Evolutionary conservation across 2,329 filamentous ascomycete species (phyloP), one percentile per base, ranked within the genome.

Genomic region (Fusarium tupiense): DNA sequence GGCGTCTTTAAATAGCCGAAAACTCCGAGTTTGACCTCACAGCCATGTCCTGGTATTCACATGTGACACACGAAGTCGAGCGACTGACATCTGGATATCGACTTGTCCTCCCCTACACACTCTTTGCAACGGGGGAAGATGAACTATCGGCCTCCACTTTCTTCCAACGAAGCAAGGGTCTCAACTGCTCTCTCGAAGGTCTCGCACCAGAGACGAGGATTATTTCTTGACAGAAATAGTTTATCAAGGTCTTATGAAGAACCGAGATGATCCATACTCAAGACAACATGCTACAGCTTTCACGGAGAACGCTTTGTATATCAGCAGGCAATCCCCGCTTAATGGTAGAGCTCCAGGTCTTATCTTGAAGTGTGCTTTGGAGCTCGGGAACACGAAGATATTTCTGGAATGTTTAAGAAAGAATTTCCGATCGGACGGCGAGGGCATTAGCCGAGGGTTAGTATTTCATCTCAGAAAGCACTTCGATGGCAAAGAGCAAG

Each of bases 91-190:
- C 58, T 37, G 72, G 71, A 5, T 46, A 72, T 44, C 64, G 71
- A 4, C 58, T 73, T n/a, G 53, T 74, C 4, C 67, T 74, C n/a
- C 62, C 61, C n/a, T 73, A 69, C 58, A 70, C 71, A 24, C 17
- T 71, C 14, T 73, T 69, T 19, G 53, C 37, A 10, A 3, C 10
- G 6, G 26, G 17, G 24, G 9, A 29, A 29, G 33, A 33, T 9
- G 14, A 19, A 17, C 9, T 62, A 16, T 64, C 66, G 26, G 59
- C 66, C 17, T 53, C 56, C 14, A 24, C 43, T 10, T 8, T 63
- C 31, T 35, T 24, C 14, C 46, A 54, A 7, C 46, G 71, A 16
- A 59, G n/a, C 8, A 20, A 63, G 12, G 29, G 29, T 17, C 53
- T 73, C 13, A 64, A 64, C 33, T 38, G 17, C 37, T 38, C 37